Conservation (phyloP, 1,284 basidiomycete species). For the Pseudozyma flocculosa region DNA sequence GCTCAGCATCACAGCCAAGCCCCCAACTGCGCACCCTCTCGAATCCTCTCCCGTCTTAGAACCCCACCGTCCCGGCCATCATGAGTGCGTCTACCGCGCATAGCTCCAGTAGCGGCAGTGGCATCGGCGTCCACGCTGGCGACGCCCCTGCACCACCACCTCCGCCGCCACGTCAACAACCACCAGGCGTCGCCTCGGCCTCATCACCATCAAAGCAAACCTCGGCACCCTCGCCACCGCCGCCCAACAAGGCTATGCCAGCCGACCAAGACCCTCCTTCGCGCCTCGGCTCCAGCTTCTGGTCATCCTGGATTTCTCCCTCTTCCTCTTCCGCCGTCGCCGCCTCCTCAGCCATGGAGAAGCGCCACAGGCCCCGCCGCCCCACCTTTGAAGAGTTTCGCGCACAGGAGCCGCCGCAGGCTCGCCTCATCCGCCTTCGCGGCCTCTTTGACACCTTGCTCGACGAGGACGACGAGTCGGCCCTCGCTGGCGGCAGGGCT, state of each 20-base stretch:
- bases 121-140: no score
- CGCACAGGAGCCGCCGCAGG: slow-evolving; percentile 55
- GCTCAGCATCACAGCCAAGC: no score
- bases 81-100: no score
- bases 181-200: no score
- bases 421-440: slow-evolving; percentile 52
- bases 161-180: no score
- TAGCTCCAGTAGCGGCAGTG: no score
- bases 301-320: slow-evolving; percentile 40
- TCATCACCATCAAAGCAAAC: slow-evolving; percentile 1
- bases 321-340: slow-evolving; percentile 42
- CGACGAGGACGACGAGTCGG: slow-evolving; percentile 49
- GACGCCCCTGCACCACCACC: no score
- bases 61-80: no score
- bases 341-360: slow-evolving; percentile 40
- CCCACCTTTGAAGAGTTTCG: slow-evolving; percentile 52
- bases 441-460: slow-evolving; percentile 55
- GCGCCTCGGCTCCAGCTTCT: slow-evolving; percentile 27
- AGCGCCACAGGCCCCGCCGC: slow-evolving; percentile 18
- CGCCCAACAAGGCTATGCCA: no score
- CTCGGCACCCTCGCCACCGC: no score
- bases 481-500: slow-evolving; percentile 53
- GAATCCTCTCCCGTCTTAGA: no score
- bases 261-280: slow-evolving; percentile 14
- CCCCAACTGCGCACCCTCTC: no score